Evolutionary conservation across 2,329 filamentous ascomycete species (phyloP).

Genomic region (Cercospora sp.): DNA sequence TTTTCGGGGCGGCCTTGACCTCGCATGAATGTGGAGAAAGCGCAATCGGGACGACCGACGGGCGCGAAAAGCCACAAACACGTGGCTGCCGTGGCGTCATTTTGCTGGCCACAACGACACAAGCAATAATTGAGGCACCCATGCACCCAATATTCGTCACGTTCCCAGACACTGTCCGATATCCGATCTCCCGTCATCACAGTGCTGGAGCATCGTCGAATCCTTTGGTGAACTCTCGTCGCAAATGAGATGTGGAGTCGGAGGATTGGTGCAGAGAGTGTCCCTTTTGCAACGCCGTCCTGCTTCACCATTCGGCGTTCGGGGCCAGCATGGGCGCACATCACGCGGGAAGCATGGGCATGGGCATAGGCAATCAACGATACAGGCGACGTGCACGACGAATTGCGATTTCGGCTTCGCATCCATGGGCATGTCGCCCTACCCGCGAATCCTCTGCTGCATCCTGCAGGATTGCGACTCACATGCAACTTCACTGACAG

Average conservation of each 20-base stretch:
- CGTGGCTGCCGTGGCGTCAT: constrained; percentile 1
- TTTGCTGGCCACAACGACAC: background rate
- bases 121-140: background rate
- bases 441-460: constrained; percentile 20
- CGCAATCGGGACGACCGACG: background rate
- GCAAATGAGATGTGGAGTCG: background rate
- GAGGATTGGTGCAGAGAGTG: background rate
- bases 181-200: background rate
- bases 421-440: constrained; percentile 16
- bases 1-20: constrained; percentile 1
- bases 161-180: background rate
- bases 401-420: constrained; percentile 13
- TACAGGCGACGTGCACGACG: background rate
- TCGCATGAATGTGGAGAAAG: background rate
- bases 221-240: background rate
- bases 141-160: background rate
- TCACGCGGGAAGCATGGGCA: background rate
- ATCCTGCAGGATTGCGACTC: constrained; percentile 19
- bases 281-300: background rate
- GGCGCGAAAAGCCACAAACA: background rate
- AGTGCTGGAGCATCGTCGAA: background rate
- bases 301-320: background rate
- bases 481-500: constrained; percentile 12
- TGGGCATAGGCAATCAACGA: background rate
- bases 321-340: background rate